Base-by-base conservation (phyloP, 2,329 filamentous ascomycete species). In the Ophiostoma australiae region DNA sequence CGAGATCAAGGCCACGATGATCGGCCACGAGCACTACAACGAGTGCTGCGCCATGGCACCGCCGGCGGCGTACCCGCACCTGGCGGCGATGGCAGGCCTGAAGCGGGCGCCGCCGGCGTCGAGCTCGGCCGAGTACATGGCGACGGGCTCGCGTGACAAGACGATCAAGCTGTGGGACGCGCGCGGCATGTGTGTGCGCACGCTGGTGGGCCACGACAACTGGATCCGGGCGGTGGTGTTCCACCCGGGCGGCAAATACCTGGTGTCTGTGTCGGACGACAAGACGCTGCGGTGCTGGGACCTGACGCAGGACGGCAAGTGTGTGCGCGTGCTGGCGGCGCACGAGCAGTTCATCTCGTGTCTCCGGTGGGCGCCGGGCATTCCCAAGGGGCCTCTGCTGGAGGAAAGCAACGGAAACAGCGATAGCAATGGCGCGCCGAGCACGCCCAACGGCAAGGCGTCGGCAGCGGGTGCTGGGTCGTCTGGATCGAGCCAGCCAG, bases 281-380 rank as follows among this genome's bases (percentile, higher is more conserved):
- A 97, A 95, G 82, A 94, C 92, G 4, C 84, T 98, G 72, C 86
- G 94, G 70, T 97, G 94, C 82, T 98, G 94, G 94, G 94, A 98
- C 81, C 82, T 98, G 35, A 86, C 87, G 35, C 94, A 98, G 78
- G 93, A 97, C 78, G 92, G 92, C 61, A 94, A 93, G 77, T 94
- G 93, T 76, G 93, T 97, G 75, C 94, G 94, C 80, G 89, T 88
- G 0, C 82, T 98, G 20, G 84, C 85, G 52, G 91, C 89, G 0
- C 93, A 97, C 78, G 89, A 86, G 4, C 93, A 93, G 77, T 97
- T 98, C 76, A 87, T 97, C 68, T 93, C 88, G 72, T 94, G 91
- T 77, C 84, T 97, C 76, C 83, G 93, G 73, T 98, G 94, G 94
- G 94, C 93, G 1, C 94, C 94, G 0, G 88, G 88, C 55, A 83